A percentile compares a stretch with the other conserved stretches of the same genome.
phyloP scores from a whole-genome alignment of 2,329 filamentous ascomycete species.

The Aquanectria penicillioides region DNA sequence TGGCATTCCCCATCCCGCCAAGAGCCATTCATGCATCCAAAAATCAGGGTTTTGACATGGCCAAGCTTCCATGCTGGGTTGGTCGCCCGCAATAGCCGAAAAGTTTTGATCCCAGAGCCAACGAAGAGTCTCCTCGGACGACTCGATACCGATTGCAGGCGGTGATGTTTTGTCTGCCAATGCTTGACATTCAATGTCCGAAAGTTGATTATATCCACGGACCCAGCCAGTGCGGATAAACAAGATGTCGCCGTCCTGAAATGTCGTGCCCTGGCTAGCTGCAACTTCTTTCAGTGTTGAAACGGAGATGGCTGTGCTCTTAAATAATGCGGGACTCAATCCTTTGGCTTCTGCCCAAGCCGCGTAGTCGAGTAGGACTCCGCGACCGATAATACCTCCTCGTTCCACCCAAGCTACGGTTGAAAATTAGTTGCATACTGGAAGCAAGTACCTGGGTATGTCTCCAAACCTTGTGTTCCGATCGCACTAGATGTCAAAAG shows the following conservation, averaged over 20 bases:
- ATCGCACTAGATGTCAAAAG: conserved; percentile 47
- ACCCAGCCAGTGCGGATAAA: conserved; percentile 64
- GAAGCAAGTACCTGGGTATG: too few species aligned
- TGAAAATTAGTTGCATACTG: background rate
- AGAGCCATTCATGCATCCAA: conserved; percentile 56
- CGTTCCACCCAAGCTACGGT: conserved; percentile 39
- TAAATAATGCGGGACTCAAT: conserved; percentile 54
- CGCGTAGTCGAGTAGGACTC: conserved; percentile 61
- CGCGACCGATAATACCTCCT: conserved; percentile 59
- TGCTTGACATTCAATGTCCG: conserved; percentile 49
- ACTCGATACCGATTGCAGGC: conserved; percentile 56
- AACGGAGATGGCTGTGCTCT: conserved; percentile 48
- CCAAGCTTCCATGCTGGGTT: conserved; percentile 62
- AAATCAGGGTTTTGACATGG: conserved; percentile 44
- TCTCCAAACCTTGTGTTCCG: conserved; percentile 42
- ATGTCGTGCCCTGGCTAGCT: conserved; percentile 52
- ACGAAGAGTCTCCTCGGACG: conserved; percentile 57
- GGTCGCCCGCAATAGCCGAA: conserved; percentile 66
- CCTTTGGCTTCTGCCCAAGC: conserved; percentile 51
- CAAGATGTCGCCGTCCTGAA: conserved; percentile 62
- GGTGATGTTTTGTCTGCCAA: conserved; percentile 45
- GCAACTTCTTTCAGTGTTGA: conserved; percentile 47
- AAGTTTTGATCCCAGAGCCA: conserved; percentile 70
- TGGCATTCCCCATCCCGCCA: conserved; percentile 60
- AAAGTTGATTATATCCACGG: conserved; percentile 52